Base-by-base conservation (phyloP, 1,284 basidiomycete species). In the Sporisorium graminicola region DNA sequence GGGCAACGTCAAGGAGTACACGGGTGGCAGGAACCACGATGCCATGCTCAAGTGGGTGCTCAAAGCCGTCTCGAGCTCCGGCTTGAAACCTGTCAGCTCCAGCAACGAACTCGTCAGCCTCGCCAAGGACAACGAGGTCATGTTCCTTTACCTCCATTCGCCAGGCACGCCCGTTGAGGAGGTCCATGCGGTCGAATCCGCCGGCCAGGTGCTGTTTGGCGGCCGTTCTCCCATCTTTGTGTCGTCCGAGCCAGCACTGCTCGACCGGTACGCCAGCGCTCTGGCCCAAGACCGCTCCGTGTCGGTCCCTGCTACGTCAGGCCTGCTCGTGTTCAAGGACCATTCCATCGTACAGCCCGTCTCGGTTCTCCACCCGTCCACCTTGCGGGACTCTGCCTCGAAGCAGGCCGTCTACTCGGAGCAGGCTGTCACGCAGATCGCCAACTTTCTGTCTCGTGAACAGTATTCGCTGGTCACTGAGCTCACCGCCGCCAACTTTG, bases 251-350 rank as follows among this genome's bases (percentile, higher is more conserved):
- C 58, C 65, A 3, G 61, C 59, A 10, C 57, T 85, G n/a, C 59
- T 82, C 5, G 69, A 63, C 2, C 70, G 71, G 18, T 82, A 77
- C 53, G 47, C 60, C 27, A 47, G 40, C 42, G 52, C 57, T 5
- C 49, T 75, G 20, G 51, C 60, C 3, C 58, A 68, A 37, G 65
- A 62, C 22, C 46, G 46, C 18, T 24, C 59, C 13, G 24, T 43
- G 12, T 58, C 57, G 20, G 59, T 66, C 20, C 61, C 54, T 7
- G 46, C 79, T 47, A 58, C 50, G 24, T 78, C 74, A 3, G 81
- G 55, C 12, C 53, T 85, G 49, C 78, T 85, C 37, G 84, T 79
- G 3, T 85, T 85, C 77, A 84, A 85, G 56, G 83, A 84, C 33
- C 75, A 67, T 54, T 68, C 65, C 22, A 26, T 63, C 8, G 35